A percentile compares a stretch with the other conserved stretches of the same genome.
phyloP scores from a whole-genome alignment of 2,329 filamentous ascomycete species.

The Neopestalotiopsis rosae region DNA sequence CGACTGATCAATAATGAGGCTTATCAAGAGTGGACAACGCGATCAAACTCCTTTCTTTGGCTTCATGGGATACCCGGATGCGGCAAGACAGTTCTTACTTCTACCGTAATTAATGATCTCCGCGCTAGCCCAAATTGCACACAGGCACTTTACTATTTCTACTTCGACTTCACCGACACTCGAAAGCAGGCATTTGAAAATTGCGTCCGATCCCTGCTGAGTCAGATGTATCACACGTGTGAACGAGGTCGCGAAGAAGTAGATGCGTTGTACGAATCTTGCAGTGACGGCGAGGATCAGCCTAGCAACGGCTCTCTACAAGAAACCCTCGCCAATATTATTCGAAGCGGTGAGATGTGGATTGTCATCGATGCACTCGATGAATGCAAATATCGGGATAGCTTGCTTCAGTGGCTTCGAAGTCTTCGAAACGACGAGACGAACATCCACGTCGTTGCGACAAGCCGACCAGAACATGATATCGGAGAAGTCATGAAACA shows the following conservation, averaged over 20 bases:
- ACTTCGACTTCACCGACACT: constrained; percentile 44
- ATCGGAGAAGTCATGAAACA: too few species aligned
- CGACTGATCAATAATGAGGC: constrained; percentile 38
- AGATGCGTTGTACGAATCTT: constrained; percentile 32
- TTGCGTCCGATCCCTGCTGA: constrained; percentile 42
- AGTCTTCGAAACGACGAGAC: constrained; percentile 3
- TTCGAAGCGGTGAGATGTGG: constrained; percentile 23
- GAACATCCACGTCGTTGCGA: constrained; percentile 26
- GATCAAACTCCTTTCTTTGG: constrained; percentile 29
- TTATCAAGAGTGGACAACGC: constrained; percentile 38
- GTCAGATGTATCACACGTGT: constrained; percentile 36
- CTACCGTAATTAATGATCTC: constrained; percentile 39
- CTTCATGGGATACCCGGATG: constrained; percentile 36
- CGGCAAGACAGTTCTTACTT: constrained; percentile 47
- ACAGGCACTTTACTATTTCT: constrained; percentile 35
- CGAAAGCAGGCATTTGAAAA: constrained; percentile 39
- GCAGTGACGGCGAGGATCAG: constrained; percentile 27
- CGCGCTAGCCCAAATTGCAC: constrained; percentile 4
- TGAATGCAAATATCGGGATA: constrained; percentile 27
- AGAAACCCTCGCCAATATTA: too few species aligned
- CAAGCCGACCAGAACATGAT: constrained; percentile 33
- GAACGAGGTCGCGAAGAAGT: constrained; percentile 25
- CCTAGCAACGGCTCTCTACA: constrained; percentile 23
- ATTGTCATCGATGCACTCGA: constrained; percentile 38
- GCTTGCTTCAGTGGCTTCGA: constrained; percentile 24